Base-by-base conservation (phyloP, 2,329 filamentous ascomycete genomes). In the Dactylellina parvicollis region DNA sequence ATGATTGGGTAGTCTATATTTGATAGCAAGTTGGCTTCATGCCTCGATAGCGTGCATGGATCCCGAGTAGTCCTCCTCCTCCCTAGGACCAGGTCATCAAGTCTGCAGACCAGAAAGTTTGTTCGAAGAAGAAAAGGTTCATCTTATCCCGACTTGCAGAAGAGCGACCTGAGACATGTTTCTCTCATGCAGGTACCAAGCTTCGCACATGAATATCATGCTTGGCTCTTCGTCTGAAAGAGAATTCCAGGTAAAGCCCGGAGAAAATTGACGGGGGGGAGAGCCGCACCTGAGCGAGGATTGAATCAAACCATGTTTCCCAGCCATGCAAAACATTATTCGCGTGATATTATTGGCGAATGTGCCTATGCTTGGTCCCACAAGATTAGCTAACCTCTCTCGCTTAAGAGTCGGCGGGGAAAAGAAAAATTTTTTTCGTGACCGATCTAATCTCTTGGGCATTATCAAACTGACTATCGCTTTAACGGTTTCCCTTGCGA, bases 171-270 rank as follows among this genome's bases (percentile, higher is more conserved):
- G 52, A 72, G 67, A 72, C 59, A 64, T 67, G 62, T 65, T 32
- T 65, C 60, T 72, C 52, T 50, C 32, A 64, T 72, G 67, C 67
- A 72, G 67, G 67, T 72, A 72, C 66, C 64, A 57, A 52, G 32
- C 42, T 52, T 64, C 59, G 28, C 52, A 59, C 57, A 64, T 72
- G 16, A 44, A 49, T 40, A 38, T 52, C 44, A 26, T 57, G 24
- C 52, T 66, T 57, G 38, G 50, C 50, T 47, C 16, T 36, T 57
- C 18, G 46, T 49, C 46, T 30, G 38, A 52, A 40, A 32, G 22
- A 16, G 54, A 71, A 57, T 65, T 64, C 52, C 52, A 54, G 59
- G 67, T 59, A 72, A 59, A 69, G 47, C 32, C 32, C 59, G 52
- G 66, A 72, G 67, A 72, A 56, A 71, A 9, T 18, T 52, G 42